These are phyloP conservation scores for Phaeomoniella chlamydospora DNA, from an alignment of 2,329 filamentous ascomycete species.

Conservation along the genomic window DNA sequence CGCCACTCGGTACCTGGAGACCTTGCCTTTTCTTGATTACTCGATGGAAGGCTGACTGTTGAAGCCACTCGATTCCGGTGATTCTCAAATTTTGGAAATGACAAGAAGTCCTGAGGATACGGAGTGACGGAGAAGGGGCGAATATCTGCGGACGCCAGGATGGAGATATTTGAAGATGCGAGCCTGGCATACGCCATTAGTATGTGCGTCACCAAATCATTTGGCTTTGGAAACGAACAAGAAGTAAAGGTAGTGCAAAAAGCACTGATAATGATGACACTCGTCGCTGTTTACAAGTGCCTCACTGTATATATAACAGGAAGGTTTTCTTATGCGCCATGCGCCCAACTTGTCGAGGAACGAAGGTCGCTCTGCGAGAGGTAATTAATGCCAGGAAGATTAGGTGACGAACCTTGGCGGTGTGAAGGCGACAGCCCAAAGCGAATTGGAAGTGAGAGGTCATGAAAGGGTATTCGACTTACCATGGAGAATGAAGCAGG, in stretches of 20 bases:
- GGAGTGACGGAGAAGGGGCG: neutral
- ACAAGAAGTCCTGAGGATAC: neutral
- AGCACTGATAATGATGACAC: no score
- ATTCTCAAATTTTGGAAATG: neutral
- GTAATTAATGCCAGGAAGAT: no score
- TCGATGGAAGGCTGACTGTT: neutral
- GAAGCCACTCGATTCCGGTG: neutral
- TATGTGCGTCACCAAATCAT: no score
- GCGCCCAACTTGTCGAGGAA: neutral
- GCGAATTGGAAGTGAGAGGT: no score
- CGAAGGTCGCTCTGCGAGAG: no score
- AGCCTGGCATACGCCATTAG: neutral
- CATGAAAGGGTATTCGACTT: no score
- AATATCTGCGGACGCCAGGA: neutral
- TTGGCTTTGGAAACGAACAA: no score
- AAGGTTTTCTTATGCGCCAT: neutral
- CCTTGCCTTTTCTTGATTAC: constrained; percentile 1
- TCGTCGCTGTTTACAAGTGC: no score
- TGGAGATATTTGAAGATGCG: neutral
- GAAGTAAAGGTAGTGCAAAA: no score
- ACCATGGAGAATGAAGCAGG: neutral
- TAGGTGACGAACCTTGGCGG: no score
- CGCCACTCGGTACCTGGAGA: constrained; percentile 7
- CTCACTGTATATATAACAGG: no score
- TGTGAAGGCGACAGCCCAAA: no score